These are phyloP conservation scores for Paraphaeosphaeria sporulosa DNA, from an alignment of 2,329 filamentous ascomycete species.

Conservation along the genomic window DNA sequence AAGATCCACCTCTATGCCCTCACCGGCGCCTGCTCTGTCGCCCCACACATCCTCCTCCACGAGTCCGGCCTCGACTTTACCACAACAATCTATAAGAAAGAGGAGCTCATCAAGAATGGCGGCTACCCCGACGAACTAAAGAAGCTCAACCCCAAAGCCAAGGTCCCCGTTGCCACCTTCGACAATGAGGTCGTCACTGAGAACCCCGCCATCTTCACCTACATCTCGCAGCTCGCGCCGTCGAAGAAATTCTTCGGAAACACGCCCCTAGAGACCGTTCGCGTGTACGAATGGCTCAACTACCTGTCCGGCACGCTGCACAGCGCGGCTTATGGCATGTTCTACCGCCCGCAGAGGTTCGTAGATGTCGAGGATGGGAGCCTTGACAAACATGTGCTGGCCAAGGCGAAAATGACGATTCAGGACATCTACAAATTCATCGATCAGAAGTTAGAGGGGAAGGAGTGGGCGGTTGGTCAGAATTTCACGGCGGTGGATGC, in stretches of 20 bases:
- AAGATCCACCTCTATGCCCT: constrained; percentile 28
- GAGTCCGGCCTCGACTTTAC: constrained; percentile 22
- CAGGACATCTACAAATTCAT: constrained; percentile 20
- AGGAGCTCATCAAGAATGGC: not conserved
- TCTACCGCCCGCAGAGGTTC: constrained; percentile 27
- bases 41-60: constrained; percentile 29
- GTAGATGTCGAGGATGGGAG: constrained; percentile 16
- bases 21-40: constrained; percentile 26
- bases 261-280: constrained; percentile 22
- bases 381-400: constrained; percentile 17
- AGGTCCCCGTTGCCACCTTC: constrained; percentile 28
- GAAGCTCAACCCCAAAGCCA: constrained; percentile 30
- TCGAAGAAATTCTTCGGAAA: constrained; percentile 25
- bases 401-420: constrained; percentile 14
- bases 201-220: constrained; percentile 25
- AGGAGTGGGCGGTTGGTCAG: constrained; percentile 25
- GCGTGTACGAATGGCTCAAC: constrained; percentile 30
- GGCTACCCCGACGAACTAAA: constrained; percentile 22
- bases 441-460: constrained; percentile 24
- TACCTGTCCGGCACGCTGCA: constrained; percentile 31
- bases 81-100: constrained; percentile 11
- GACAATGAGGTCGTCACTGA: constrained; percentile 33
- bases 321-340: constrained; percentile 23
- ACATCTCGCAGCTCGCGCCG: constrained; percentile 25
- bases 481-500: constrained; percentile 28